Evolutionary conservation across 2,329 filamentous ascomycete species (phyloP).

Genomic region (Calonectria ilicicola): DNA sequence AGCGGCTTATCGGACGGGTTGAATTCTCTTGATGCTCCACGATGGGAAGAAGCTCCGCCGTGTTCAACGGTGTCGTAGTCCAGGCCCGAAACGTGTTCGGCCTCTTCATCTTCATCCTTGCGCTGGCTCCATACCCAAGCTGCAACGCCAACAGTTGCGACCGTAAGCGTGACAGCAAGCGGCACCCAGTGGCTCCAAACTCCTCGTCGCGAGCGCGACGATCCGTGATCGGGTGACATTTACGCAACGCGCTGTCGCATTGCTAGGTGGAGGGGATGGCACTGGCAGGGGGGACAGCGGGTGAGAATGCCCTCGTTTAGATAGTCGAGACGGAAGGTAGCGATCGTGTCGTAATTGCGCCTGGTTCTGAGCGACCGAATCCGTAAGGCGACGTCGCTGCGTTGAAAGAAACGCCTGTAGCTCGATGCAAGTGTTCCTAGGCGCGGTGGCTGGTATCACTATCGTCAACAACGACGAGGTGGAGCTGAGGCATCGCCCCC

Average conservation of each 20-base stretch:
- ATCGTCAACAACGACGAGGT: slow-evolving; percentile 43
- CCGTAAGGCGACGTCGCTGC: slow-evolving; percentile 21
- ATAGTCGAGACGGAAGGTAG: slow-evolving; percentile 7
- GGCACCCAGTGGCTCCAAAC: slow-evolving; percentile 90
- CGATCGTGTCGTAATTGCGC: slow-evolving; percentile 22
- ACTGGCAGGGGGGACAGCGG: slow-evolving; percentile 35
- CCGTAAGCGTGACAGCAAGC: slow-evolving; percentile 85
- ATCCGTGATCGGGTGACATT: slow-evolving; percentile 72
- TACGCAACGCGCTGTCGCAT: slow-evolving; percentile 52
- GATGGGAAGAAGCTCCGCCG: slow-evolving; percentile 65
- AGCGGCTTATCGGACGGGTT: slow-evolving; percentile 51
- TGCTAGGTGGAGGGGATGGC: slow-evolving; percentile 39
- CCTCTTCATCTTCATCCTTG: slow-evolving; percentile 76
- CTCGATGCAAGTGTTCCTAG: slow-evolving; percentile 38
- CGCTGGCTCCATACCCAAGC: slow-evolving; percentile 97
- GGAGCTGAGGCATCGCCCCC: slow-evolving; percentile 44
- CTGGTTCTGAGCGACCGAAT: background rate
- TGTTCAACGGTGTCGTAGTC: slow-evolving; percentile 63
- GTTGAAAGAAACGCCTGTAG: slow-evolving; percentile 30
- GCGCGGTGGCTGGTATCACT: slow-evolving; percentile 46
- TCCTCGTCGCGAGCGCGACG: slow-evolving; percentile 71
- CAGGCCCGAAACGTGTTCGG: slow-evolving; percentile 63
- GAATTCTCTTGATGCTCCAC: slow-evolving; percentile 57
- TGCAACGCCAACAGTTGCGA: slow-evolving; percentile 86
- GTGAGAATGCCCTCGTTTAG: slow-evolving; percentile 25